A percentile compares a stretch with the other conserved stretches of the same genome.
Evolutionary conservation across 2,329 filamentous ascomycete genomes (phyloP).

Genomic region (Colletotrichum aenigma): DNA sequence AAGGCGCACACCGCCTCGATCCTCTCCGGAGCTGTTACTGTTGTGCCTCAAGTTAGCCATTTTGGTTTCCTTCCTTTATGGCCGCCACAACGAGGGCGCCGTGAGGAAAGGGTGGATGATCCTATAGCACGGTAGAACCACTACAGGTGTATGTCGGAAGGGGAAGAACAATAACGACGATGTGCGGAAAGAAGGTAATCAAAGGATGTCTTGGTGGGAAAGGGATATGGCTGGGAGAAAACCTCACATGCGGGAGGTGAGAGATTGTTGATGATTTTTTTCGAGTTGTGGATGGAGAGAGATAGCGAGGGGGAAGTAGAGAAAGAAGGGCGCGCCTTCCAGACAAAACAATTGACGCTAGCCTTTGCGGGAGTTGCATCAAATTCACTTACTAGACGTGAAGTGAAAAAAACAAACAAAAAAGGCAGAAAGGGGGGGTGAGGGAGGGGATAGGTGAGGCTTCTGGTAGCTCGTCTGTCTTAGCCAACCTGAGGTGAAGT

Average conservation of each 20-base stretch:
- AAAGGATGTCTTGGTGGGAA: background rate
- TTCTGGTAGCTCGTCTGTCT: background rate
- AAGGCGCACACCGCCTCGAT: constrained; percentile 8
- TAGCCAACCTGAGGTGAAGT: background rate
- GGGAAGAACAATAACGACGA: background rate
- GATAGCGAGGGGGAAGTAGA: background rate
- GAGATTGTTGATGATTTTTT: background rate
- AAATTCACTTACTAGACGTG: background rate
- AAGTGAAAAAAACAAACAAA: background rate
- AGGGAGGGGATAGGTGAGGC: background rate
- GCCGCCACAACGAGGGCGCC: background rate
- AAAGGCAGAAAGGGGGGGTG: background rate
- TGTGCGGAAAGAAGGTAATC: background rate
- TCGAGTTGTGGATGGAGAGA: background rate
- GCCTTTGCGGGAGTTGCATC: background rate
- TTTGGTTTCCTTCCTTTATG: background rate
- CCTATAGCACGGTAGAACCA: background rate
- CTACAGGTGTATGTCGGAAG: background rate
- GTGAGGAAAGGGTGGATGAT: background rate
- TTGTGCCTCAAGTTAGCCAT: background rate
- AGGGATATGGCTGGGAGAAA: background rate
- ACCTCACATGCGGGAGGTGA: background rate
- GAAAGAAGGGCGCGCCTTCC: background rate
- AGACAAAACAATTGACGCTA: background rate
- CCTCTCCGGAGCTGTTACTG: background rate